phyloP scores from a whole-genome alignment of 192 early-diverging fungal genomes.

The Coemansia sp. region DNA sequence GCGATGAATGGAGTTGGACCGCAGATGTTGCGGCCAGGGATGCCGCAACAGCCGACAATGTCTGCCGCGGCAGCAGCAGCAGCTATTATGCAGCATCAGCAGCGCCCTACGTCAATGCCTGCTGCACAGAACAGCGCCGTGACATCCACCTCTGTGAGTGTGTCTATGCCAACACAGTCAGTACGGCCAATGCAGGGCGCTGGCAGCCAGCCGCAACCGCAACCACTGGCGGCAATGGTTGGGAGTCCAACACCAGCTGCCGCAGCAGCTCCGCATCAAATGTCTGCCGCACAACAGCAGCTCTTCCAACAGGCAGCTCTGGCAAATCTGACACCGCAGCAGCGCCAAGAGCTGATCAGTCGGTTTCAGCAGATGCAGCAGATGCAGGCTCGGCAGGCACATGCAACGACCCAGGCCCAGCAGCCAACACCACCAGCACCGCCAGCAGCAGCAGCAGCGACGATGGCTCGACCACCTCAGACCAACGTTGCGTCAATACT shows the following conservation, averaged over 20 bases:
- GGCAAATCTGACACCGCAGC: conserved; percentile 30
- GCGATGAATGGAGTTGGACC: conserved; percentile 9
- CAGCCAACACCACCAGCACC: conserved; percentile 13
- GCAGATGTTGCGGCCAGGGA: conserved; percentile 7
- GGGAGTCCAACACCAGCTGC: conserved; percentile 23
- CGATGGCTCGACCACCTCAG: conserved; percentile 24
- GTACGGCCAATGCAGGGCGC: conserved; percentile 10
- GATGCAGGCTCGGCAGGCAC: conserved; percentile 20
- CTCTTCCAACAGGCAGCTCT: conserved; percentile 13
- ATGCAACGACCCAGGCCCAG: not conserved
- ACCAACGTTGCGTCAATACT: conserved; percentile 26
- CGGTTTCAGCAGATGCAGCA: conserved; percentile 30
- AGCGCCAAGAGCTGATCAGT: conserved; percentile 24
- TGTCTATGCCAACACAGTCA: conserved; percentile 4
- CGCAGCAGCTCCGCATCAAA: conserved; percentile 13
- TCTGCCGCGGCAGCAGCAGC: conserved; percentile 10
- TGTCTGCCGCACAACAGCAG: conserved; percentile 24
- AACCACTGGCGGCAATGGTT: conserved; percentile 18
- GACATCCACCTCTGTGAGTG: not conserved
- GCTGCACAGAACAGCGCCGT: not conserved
- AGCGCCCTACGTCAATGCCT: not conserved
- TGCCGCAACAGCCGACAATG: conserved; percentile 1
- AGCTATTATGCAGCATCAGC: not conserved
- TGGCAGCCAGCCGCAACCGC: not conserved
- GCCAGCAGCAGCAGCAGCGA: conserved; percentile 17